Conservation (phyloP, 345 rosid species). For the Balakata baccata region DNA sequence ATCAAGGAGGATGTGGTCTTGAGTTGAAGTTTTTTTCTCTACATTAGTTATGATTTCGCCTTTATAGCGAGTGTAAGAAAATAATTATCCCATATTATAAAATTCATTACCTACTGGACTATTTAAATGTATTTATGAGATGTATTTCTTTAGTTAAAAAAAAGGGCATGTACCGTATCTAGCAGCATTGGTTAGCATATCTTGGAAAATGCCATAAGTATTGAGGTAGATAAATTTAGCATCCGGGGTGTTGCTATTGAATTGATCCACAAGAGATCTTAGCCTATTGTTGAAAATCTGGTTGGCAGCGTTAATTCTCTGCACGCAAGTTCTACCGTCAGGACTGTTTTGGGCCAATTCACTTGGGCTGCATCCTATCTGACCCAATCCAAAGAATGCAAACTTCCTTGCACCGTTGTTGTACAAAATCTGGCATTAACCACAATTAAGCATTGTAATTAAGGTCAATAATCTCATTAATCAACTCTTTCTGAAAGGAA, state of each 20-base stretch:
- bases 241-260: conserved; percentile 51
- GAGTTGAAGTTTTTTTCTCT: too few relatives aligned
- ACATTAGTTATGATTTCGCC: too few relatives aligned
- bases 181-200: conserved; percentile 46
- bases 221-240: conserved; percentile 65
- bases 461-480: too few relatives aligned
- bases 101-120: too few relatives aligned
- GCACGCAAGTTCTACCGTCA: conserved; percentile 62
- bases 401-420: conserved; percentile 77
- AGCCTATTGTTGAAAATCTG: conserved; percentile 71
- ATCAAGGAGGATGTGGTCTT: too few relatives aligned
- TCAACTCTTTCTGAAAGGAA: too few relatives aligned
- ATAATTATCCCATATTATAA: too few relatives aligned
- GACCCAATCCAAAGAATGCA: conserved; percentile 71
- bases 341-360: conserved; percentile 59
- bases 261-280: conserved; percentile 53
- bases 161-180: conserved; percentile 11
- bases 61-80: too few relatives aligned
- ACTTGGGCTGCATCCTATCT: conserved; percentile 86
- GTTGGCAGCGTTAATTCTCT: conserved; percentile 53
- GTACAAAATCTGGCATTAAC: conserved; percentile 46
- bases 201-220: conserved; percentile 71
- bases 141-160: too few relatives aligned
- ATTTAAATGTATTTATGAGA: too few relatives aligned
- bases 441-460: too few relatives aligned